Evolutionary conservation across 192 early-diverging fungal species (phyloP).

Genomic region (Mortierella claussenii): DNA sequence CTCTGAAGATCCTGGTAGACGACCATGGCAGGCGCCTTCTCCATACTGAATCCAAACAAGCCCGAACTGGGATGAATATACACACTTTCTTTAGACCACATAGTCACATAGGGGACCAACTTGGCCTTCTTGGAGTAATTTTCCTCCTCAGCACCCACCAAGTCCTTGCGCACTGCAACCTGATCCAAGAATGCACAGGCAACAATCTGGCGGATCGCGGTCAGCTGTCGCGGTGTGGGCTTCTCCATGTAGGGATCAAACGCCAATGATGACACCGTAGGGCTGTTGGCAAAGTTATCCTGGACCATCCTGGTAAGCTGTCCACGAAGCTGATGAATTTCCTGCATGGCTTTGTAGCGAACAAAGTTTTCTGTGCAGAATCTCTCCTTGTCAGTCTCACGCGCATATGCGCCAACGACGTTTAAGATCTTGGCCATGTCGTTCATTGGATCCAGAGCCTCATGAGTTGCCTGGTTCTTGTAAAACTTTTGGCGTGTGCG

Average conservation of each 20-base stretch:
- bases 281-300: conserved; percentile 63
- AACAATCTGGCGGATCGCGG: conserved; percentile 86
- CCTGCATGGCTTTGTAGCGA: conserved; percentile 74
- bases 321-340: conserved; percentile 79
- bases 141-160: conserved; percentile 67
- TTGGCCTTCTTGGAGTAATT: conserved; percentile 60
- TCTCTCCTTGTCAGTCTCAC: conserved; percentile 66
- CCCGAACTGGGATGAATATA: conserved; percentile 80
- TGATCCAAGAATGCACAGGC: conserved; percentile 92
- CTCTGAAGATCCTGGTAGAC: conserved; percentile 77
- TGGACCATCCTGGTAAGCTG: conserved; percentile 80
- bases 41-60: conserved; percentile 59
- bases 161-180: conserved; percentile 87
- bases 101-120: conserved; percentile 70
- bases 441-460: conserved; percentile 82
- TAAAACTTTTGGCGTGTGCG: conserved; percentile 74
- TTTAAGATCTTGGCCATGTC: conserved; percentile 89
- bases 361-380: conserved; percentile 90
- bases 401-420: conserved; percentile 91
- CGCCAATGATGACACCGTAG: conserved; percentile 29
- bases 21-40: conserved; percentile 74
- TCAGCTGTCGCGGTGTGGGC: conserved; percentile 68
- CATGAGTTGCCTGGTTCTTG: conserved; percentile 76
- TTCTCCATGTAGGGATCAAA: conserved; percentile 52
- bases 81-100: conserved; percentile 81